Evolutionary conservation across 1,139 yeast species (phyloP), one percentile per base, ranked within the genome.

Genomic region (Suhomyces kunorum): DNA sequence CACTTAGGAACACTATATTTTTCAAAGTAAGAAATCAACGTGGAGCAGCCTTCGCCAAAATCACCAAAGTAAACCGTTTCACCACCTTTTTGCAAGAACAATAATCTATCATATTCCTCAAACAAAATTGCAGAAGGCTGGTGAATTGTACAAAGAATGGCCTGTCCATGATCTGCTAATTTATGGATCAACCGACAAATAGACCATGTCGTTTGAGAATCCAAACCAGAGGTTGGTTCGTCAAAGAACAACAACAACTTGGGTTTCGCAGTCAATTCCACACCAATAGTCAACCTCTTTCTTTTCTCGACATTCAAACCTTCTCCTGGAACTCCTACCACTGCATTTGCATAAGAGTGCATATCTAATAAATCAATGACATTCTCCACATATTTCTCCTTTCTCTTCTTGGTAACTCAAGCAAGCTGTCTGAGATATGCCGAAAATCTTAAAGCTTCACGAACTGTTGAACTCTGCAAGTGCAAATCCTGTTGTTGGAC

Each of bases 61-160:
- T 83, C 88, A 40, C 94, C 94, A 58, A 83, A 86, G 60, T 86
- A 86, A 13, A 83, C 89, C 4, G 92, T 85, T 53, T 75, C 69
- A 42, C 95, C 95, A 46, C 73, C 73, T 44, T 53, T 61, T 51
- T 66, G 71, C 48, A 68, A 58, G 42, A 67, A 66, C 44, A 67
- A 59, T 36, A 67, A 67, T 45, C 94, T 76, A 54, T 86, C 95
- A 58, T 86, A 87, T 53, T 83, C 87, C 58, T 83, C 83, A 48
- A 67, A 54, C 42, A 67, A 61, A 26, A 66, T 50, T 20, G 74
- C 72, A 14, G 71, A 65, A 33, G 74, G 74, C 47, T 68, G 74
- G 48, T 68, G 74, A 38, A 68, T 68, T 16, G 74, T 68, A 55
- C 74, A 68, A 48, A 68, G 59, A 44, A 68, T 67, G 22, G 72